Evolutionary conservation across 331 rosid genomes (phyloP), one percentile per base, ranked within the genome.

Genomic region (Dryas integrifolia): DNA sequence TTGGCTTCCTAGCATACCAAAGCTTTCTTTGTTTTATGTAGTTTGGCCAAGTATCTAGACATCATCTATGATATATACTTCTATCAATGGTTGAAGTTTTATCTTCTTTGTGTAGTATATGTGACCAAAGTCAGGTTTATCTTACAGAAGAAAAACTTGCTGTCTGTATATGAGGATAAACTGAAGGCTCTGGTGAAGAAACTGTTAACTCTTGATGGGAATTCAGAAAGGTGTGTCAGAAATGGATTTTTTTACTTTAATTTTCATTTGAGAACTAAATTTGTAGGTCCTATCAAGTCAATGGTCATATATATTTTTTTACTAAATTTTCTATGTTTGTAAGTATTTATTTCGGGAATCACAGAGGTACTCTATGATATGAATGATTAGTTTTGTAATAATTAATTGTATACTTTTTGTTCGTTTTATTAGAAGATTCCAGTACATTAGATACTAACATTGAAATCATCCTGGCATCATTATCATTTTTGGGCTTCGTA

Each of bases 81-180:
- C 56, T 45, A 45, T 63, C 64, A 69, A 55, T 71, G 53, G 44
- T 63, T 62, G 44, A 56, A 53, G 72, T 67, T 53, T 59, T 56
- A 50, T 72, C 45, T 72, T 61, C 18, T 1, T 9, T 44, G 8
- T 61, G 72, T 57, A 53, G 72, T 62, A 53, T 45, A 67, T 71
- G 60, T 84, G 80, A 79, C 79, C 66, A 58, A 77, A 39, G 39
- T 51, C 63, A 12, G 52, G 49, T 79, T 81, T 65, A 53, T 67
- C 85, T 78, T 84, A 84, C 97, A 95, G 97, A 92, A 85, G 89
- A 95, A 87, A 76, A 83, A 78, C 84, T 64, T 95, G 90, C 73
- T 70, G 76, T 79, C 85, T 24, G 73, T 95, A 80, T 95, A 84
- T 61, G 90, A 91, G 75, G 72, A 78, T 61, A 89, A 95, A 84